These are phyloP conservation scores for Lipomyces sp. DNA, from an alignment of 805 yeast species.

Conservation along the genomic window DNA sequence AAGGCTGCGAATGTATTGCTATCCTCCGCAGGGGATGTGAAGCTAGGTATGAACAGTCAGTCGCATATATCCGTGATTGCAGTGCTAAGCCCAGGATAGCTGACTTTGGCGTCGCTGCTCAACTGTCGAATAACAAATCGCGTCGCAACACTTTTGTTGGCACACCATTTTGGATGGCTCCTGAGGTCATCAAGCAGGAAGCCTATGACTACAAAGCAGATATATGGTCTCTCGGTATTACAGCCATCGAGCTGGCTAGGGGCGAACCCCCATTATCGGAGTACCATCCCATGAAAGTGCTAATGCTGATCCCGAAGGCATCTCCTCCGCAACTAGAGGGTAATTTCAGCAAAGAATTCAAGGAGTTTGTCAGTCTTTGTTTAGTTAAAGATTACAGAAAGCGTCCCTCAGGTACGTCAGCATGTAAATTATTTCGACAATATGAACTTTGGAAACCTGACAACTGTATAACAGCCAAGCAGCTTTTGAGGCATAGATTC, in stretches of 20 bases:
- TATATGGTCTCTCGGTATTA: constrained; percentile 80
- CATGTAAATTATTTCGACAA: neutral
- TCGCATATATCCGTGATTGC: neutral
- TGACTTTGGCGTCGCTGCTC: constrained; percentile 95
- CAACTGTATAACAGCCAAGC: constrained; percentile 49
- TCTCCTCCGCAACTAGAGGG: constrained; percentile 53
- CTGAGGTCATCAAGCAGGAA: constrained; percentile 92
- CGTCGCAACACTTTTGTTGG: constrained; percentile 55
- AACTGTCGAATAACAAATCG: constrained; percentile 61
- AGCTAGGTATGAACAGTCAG: constrained; percentile 49
- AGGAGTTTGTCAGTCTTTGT: constrained; percentile 71
- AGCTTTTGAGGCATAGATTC: constrained; percentile 68
- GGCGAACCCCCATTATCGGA: constrained; percentile 73
- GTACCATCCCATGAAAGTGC: constrained; percentile 60
- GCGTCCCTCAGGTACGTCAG: constrained; percentile 55
- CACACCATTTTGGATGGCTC: constrained; percentile 95
- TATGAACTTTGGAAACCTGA: neutral
- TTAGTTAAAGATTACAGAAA: constrained; percentile 68
- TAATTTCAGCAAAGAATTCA: constrained; percentile 55
- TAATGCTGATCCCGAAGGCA: constrained; percentile 56
- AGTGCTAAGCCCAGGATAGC: constrained; percentile 50
- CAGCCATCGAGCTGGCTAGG: constrained; percentile 70
- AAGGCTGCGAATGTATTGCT: constrained; percentile 85
- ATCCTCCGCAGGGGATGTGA: constrained; percentile 72
- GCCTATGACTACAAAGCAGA: constrained; percentile 74